phyloP scores from a whole-genome alignment of 2,329 filamentous ascomycete genomes.

The Leptographium procerum region DNA sequence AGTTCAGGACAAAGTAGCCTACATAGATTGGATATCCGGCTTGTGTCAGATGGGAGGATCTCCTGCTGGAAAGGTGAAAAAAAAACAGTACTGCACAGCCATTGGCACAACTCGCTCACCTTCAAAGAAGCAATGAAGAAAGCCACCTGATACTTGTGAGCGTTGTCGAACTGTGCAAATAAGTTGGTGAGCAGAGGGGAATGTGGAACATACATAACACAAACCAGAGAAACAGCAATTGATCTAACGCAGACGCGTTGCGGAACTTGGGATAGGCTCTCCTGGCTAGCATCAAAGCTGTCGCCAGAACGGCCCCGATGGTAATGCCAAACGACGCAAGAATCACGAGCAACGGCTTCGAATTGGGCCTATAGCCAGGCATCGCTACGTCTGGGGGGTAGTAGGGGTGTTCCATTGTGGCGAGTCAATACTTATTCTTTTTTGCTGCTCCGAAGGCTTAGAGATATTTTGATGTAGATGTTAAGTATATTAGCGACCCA shows the following conservation, averaged over 20 bases:
- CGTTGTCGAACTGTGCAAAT: background rate
- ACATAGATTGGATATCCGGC: background rate
- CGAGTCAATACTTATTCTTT: too few relatives aligned
- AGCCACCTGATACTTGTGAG: slow-evolving; percentile 35
- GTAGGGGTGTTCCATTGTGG: slow-evolving; percentile 33
- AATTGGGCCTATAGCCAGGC: slow-evolving; percentile 34
- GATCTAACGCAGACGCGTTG: slow-evolving; percentile 25
- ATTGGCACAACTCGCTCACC: slow-evolving; percentile 36
- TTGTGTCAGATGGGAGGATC: background rate
- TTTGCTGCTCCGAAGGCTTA: too few relatives aligned
- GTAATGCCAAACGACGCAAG: slow-evolving; percentile 26
- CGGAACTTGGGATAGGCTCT: slow-evolving; percentile 9
- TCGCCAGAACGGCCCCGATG: slow-evolving; percentile 23
- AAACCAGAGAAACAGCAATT: slow-evolving; percentile 41
- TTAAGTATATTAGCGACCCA: background rate
- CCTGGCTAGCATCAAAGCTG: slow-evolving; percentile 19
- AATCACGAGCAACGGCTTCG: slow-evolving; percentile 25
- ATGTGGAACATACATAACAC: slow-evolving; percentile 33
- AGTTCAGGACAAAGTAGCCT: slow-evolving; percentile 69
- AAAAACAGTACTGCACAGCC: background rate
- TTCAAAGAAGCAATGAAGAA: slow-evolving; percentile 73
- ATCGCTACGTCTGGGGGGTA: slow-evolving; percentile 33
- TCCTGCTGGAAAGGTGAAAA: background rate
- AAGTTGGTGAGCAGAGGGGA: background rate
- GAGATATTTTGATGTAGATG: background rate